These are phyloP conservation scores for Rhizophagus sp. DNA, from an alignment of 192 early-diverging fungal genomes.

Conservation along the genomic window DNA sequence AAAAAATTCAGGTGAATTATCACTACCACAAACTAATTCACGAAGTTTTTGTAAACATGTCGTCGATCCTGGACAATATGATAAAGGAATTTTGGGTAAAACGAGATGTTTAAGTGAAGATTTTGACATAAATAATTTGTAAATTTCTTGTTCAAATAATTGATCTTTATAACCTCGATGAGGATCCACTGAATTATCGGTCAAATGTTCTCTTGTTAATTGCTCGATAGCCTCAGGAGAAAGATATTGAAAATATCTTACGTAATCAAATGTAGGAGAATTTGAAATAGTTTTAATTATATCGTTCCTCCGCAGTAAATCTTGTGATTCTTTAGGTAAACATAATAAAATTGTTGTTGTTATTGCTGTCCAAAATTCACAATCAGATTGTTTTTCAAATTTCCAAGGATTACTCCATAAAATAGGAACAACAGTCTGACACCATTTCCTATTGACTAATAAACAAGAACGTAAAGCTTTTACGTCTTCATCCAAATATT, in stretches of 20 bases:
- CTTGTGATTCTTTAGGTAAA: neutral
- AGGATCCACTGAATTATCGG: neutral
- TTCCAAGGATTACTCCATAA: constrained; percentile 17
- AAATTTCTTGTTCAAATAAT: constrained; percentile 13
- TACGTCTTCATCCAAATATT: neutral
- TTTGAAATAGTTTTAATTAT: neutral
- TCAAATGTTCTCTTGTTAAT: neutral
- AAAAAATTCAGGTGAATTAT: neutral
- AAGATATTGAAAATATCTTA: neutral
- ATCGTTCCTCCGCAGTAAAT: neutral
- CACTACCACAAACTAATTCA: neutral
- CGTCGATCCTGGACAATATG: neutral
- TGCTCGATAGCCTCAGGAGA: neutral
- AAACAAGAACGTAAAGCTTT: constrained; percentile 2
- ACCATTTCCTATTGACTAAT: constrained; percentile 13
- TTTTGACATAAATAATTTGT: neutral
- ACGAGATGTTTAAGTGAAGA: neutral
- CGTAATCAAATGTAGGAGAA: neutral
- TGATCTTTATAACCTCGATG: neutral
- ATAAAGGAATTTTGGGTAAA: neutral
- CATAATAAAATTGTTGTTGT: neutral
- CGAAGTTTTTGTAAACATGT: constrained; percentile 6
- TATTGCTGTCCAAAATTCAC: neutral
- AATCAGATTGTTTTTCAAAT: neutral
- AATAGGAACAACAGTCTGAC: neutral